Percentiles rank a stretch among this genome's conserved stretches.
phyloP scores from a whole-genome alignment of 768 basidiomycete species.

The Flagelloscypha sp. region DNA sequence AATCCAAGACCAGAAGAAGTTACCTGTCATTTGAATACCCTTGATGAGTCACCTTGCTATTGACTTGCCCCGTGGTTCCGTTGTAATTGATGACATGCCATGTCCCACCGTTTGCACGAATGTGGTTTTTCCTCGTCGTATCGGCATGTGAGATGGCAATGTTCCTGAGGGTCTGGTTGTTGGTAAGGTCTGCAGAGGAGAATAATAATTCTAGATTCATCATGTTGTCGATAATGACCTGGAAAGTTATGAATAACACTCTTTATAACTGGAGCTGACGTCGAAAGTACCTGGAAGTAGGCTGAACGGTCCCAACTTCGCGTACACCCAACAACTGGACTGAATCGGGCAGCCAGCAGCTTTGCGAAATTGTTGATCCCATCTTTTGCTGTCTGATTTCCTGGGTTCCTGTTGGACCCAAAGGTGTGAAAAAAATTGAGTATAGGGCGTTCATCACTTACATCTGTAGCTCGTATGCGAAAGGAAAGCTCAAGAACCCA shows the following conservation, averaged over 20 bases:
- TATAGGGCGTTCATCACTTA: conserved; percentile 13
- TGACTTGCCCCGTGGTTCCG: conserved; percentile 53
- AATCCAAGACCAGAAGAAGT: not conserved
- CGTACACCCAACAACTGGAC: conserved; percentile 33
- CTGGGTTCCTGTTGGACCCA: conserved; percentile 20
- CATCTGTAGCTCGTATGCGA: conserved; percentile 29
- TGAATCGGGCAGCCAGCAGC: conserved; percentile 28
- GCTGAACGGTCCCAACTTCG: conserved; percentile 39
- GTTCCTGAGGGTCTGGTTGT: conserved; percentile 46
- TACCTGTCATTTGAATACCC: conserved; percentile 48
- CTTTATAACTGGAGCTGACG: too few species aligned
- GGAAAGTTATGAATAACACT: not conserved
- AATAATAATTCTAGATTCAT: conserved; percentile 74
- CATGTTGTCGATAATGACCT: conserved; percentile 77
- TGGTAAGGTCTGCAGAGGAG: conserved; percentile 46
- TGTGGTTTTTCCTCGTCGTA: conserved; percentile 59
- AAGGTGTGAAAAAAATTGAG: not conserved
- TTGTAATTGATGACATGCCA: conserved; percentile 66
- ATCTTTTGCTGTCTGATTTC: conserved; percentile 25
- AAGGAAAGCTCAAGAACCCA: conserved; percentile 37
- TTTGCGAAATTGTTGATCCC: conserved; percentile 28
- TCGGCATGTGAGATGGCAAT: conserved; percentile 61
- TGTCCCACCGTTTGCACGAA: conserved; percentile 53
- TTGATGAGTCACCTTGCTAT: conserved; percentile 48
- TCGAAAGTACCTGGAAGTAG: too few species aligned